Evolutionary conservation across 768 basidiomycete genomes (phyloP).

Genomic region (Tricholoma hemisulphureum): DNA sequence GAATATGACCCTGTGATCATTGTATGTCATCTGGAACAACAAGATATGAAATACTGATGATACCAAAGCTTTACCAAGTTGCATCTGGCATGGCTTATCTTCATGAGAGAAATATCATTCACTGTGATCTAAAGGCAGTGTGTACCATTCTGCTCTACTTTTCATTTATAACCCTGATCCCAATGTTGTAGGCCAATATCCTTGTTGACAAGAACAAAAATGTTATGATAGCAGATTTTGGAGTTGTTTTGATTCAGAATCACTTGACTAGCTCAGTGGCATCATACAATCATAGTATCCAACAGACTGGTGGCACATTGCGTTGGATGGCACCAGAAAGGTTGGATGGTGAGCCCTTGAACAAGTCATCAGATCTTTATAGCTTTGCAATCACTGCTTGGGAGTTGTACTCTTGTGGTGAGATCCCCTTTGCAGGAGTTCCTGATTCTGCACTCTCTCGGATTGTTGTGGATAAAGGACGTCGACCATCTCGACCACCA

Average conservation of each 20-base stretch:
- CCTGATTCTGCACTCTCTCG: no score
- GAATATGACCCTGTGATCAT: conserved; percentile 3
- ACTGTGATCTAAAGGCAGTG: conserved; percentile 29
- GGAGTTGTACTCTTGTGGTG: no score
- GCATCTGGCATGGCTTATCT: conserved; percentile 25
- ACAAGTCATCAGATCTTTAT: no score
- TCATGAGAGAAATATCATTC: conserved; percentile 23
- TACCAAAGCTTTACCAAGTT: conserved; percentile 18
- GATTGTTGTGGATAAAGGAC: no score
- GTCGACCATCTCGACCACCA: no score
- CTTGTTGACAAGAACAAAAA: conserved; percentile 34
- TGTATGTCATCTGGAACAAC: conserved; percentile 5
- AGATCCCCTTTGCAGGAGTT: no score
- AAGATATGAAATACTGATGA: neutral
- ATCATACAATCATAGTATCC: no score
- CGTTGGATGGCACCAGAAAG: no score
- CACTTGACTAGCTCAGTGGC: conserved; percentile 23
- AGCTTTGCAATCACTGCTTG: no score
- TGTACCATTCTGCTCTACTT: neutral
- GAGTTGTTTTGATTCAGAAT: conserved; percentile 39
- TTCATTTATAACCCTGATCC: neutral
- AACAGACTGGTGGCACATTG: no score
- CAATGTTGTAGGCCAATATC: conserved; percentile 36
- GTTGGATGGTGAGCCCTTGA: no score
- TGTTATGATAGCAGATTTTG: conserved; percentile 48